A percentile compares a stretch with the other conserved stretches of the same genome.
Evolutionary conservation across 2,329 filamentous ascomycete genomes (phyloP).

Genomic region (Fusarium siculi): DNA sequence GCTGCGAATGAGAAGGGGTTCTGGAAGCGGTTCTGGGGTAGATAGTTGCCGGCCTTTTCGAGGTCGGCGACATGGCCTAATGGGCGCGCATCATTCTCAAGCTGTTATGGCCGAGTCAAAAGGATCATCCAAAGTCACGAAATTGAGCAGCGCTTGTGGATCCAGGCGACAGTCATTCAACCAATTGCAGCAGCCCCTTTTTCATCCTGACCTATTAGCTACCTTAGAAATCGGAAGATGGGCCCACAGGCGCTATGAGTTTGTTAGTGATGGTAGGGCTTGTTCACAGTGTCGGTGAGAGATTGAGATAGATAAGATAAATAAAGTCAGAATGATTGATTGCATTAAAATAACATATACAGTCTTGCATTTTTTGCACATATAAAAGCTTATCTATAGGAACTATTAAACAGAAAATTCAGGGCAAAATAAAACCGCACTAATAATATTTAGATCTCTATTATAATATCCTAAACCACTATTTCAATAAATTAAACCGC

Average conservation of each 20-base stretch:
- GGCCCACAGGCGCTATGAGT: background rate
- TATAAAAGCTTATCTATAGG: fast-evolving
- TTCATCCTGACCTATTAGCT: background rate
- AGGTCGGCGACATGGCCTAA: background rate
- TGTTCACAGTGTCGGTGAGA: no score
- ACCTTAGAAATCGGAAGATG: fast-evolving
- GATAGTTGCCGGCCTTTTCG: fast-evolving
- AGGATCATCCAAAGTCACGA: fast-evolving
- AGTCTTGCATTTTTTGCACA: background rate
- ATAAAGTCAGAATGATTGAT: background rate
- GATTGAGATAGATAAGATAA: background rate
- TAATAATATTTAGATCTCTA: background rate
- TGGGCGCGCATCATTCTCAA: no score
- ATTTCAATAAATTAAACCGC: background rate
- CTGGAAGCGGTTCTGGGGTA: background rate
- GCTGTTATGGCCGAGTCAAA: fast-evolving
- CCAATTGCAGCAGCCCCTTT: background rate
- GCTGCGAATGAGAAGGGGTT: background rate
- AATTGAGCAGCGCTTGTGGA: background rate
- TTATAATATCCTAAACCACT: fast-evolving
- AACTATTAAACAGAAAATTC: background rate
- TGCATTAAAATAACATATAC: background rate
- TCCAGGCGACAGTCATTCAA: background rate
- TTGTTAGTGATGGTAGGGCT: background rate
- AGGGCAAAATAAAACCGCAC: background rate